These are phyloP conservation scores for Cantharellus cinnabarinus DNA, from an alignment of 768 basidiomycete genomes.

Conservation along the genomic window DNA sequence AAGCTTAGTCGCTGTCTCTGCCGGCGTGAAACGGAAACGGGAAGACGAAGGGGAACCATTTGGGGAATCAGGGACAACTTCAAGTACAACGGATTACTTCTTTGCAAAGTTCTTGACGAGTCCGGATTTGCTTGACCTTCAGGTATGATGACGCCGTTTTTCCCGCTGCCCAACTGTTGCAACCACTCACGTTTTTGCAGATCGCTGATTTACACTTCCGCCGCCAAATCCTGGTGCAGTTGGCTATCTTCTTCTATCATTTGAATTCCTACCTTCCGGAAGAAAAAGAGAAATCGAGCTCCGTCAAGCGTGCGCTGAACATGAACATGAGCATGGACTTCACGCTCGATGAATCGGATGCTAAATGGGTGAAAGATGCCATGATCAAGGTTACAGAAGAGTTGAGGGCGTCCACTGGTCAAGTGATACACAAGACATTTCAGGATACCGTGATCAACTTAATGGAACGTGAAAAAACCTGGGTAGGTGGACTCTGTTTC, in stretches of 20 bases:
- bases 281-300: constrained; percentile 4
- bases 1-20: constrained; percentile 13
- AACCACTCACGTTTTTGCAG: constrained; percentile 20
- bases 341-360: constrained; percentile 2
- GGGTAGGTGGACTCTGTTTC: not conserved
- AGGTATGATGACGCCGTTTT: constrained; percentile 26
- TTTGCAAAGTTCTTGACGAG: constrained; percentile 88
- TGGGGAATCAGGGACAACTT: not conserved
- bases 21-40: constrained; percentile 29
- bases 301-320: not conserved
- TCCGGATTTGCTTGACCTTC: constrained; percentile 67
- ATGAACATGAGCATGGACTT: constrained; percentile 4
- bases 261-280: constrained; percentile 5
- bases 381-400: constrained; percentile 3
- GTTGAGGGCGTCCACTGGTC: not conserved
- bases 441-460: constrained; percentile 5
- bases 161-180: not conserved
- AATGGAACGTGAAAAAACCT: constrained; percentile 5
- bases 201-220: constrained; percentile 82
- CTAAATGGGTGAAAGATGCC: constrained; percentile 6
- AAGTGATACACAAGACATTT: not conserved
- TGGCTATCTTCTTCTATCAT: constrained; percentile 16
- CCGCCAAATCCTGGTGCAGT: constrained; percentile 76
- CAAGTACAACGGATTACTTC: constrained; percentile 46
- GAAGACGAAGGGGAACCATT: constrained; percentile 26